Evolutionary conservation across 2,329 filamentous ascomycete genomes (phyloP), one percentile per base, ranked within the genome.

Genomic region (Colletotrichum zoysiae): DNA sequence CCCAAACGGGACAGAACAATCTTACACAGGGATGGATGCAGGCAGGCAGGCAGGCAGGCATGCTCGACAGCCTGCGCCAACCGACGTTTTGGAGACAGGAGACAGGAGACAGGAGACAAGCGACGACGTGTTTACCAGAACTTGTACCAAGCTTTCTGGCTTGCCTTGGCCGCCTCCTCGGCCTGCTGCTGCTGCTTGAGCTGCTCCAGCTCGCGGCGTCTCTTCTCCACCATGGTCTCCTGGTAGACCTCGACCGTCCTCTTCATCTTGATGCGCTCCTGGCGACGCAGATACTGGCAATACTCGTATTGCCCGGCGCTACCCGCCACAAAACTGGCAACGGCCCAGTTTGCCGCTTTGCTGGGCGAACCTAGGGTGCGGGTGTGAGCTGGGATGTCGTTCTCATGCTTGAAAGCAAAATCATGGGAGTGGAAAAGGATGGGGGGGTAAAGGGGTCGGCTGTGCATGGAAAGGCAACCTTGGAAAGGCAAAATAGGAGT

Each of bases 221-320:
- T 83, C 75, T 81, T 82, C 70, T 82, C 84, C 74, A 83, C 82
- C 67, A 74, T 33, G 80, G 83, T 80, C 88, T 82, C 78, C 56
- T 79, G 77, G 56, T 81, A 82, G 46, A 85, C 89, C 79, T 97
- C 94, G 67, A 97, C 92, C 5, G 93, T 93, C 75, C 94, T 87
- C 80, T 93, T 92, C 91, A 99, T 95, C 74, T 94, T 92, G 73
- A 91, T 89, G 76, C 91, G 89, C 82, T 98, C 95, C 73, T 92
- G 87, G 59, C 89, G 86, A 71, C 95, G 87, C 73, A 89, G 88
- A 75, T 91, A 91, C 78, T 95, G 91, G 83, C 95, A 98, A 78
- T 92, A 94, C 82, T 98, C 94, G 82, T 95, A 96, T 62, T 92
- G 91, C 40, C 87, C 86, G 58, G 92, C 85, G n/a, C 92, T 91